A percentile compares a stretch with the other conserved stretches of the same genome.
Conservation (phyloP, 2,329 filamentous ascomycete species). For the Trichoderma arundinaceum region DNA sequence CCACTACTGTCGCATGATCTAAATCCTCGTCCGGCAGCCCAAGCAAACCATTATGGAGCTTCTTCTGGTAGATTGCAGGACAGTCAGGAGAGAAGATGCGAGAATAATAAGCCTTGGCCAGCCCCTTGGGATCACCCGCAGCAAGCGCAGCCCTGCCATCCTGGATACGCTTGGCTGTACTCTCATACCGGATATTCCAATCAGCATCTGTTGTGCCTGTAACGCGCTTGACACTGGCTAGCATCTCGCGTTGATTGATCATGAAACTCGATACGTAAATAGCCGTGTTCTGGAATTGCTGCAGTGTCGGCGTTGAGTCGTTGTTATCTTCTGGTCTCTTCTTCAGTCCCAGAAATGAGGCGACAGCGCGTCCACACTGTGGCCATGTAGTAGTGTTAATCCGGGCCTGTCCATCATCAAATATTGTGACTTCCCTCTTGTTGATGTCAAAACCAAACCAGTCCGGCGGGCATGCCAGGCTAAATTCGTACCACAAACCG, state of each 20-base stretch:
- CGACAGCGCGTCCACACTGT: slow-evolving; percentile 52
- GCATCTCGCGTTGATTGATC: slow-evolving; percentile 66
- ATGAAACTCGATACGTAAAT: slow-evolving; percentile 62
- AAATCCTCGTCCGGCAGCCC: slow-evolving; percentile 12
- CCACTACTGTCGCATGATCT: not conserved
- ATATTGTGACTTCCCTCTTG: slow-evolving; percentile 43
- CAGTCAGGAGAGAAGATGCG: slow-evolving; percentile 53
- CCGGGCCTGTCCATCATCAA: slow-evolving; percentile 16
- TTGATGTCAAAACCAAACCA: slow-evolving; percentile 58
- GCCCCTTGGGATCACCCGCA: slow-evolving; percentile 50
- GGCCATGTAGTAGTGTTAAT: slow-evolving; percentile 59
- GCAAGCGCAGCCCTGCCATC: slow-evolving; percentile 52
- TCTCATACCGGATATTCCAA: slow-evolving; percentile 61
- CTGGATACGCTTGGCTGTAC: slow-evolving; percentile 52
- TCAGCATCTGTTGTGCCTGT: slow-evolving; percentile 61
- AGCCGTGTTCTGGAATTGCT: slow-evolving; percentile 49
- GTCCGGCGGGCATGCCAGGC: slow-evolving; percentile 46
- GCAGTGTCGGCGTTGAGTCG: slow-evolving; percentile 44
- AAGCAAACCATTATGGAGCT: slow-evolving; percentile 1
- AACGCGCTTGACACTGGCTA: slow-evolving; percentile 63
- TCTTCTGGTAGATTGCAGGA: not conserved
- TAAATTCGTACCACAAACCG: slow-evolving; percentile 62
- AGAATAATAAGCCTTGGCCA: slow-evolving; percentile 57
- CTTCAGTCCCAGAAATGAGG: slow-evolving; percentile 52
- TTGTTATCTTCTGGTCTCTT: slow-evolving; percentile 47